Percentiles rank a stretch among this genome's conserved stretches.
Evolutionary conservation across 1,284 basidiomycete species (phyloP).

Genomic region (Laetiporus sulphureus): DNA sequence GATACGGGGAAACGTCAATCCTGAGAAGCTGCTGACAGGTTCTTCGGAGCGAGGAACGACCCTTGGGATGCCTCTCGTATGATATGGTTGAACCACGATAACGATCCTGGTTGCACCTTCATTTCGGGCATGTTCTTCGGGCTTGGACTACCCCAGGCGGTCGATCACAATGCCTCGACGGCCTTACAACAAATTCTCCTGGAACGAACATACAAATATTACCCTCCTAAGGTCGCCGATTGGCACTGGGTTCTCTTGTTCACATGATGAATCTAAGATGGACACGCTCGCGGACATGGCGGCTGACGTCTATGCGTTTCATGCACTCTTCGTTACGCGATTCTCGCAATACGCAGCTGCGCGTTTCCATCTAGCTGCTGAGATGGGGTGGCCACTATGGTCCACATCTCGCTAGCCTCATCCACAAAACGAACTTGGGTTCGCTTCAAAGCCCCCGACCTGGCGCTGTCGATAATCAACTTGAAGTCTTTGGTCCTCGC

Average conservation of each 20-base stretch:
- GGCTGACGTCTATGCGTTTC: slow-evolving; percentile 85
- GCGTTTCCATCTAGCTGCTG: slow-evolving; percentile 69
- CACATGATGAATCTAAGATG: slow-evolving; percentile 64
- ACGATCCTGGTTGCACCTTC: slow-evolving; percentile 50
- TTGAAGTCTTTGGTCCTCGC: slow-evolving; percentile 76
- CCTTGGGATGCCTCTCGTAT: slow-evolving; percentile 60
- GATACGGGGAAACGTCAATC: slow-evolving; percentile 20
- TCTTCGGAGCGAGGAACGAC: slow-evolving; percentile 68
- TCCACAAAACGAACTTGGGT: slow-evolving; percentile 44
- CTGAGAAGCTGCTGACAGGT: slow-evolving; percentile 13
- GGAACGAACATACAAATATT: slow-evolving; percentile 37
- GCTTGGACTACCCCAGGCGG: not conserved
- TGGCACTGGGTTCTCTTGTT: slow-evolving; percentile 87
- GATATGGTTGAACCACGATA: slow-evolving; percentile 62
- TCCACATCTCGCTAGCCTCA: slow-evolving; percentile 72
- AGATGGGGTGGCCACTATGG: slow-evolving; percentile 79
- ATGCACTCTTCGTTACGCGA: slow-evolving; percentile 77
- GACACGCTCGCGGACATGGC: slow-evolving; percentile 69
- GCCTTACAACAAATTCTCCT: slow-evolving; percentile 54
- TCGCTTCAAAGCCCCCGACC: no score
- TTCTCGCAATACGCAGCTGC: slow-evolving; percentile 62
- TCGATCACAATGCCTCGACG: slow-evolving; percentile 32
- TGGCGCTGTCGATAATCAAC: slow-evolving; percentile 56
- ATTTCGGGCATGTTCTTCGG: slow-evolving; percentile 30
- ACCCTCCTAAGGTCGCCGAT: slow-evolving; percentile 87